These are phyloP conservation scores for Aspergillus uvarum DNA, from an alignment of 2,329 filamentous ascomycete species.

Conservation along the genomic window DNA sequence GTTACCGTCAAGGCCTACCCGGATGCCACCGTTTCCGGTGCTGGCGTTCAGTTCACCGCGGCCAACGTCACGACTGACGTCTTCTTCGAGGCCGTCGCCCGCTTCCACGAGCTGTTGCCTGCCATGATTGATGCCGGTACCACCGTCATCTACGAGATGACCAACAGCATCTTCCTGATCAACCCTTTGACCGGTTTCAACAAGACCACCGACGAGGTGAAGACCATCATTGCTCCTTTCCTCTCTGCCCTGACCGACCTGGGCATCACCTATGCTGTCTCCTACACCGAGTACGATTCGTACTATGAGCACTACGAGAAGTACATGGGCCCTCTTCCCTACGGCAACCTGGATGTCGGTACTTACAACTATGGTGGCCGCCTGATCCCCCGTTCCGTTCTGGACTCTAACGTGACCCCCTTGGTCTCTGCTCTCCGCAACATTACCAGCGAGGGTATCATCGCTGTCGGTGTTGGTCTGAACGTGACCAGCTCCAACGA, in stretches of 20 bases:
- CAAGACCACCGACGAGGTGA: constrained; percentile 46
- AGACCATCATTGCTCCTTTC: constrained; percentile 49
- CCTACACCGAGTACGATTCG: constrained; percentile 29
- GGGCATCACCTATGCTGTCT: constrained; percentile 34
- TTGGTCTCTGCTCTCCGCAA: constrained; percentile 35
- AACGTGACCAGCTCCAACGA: constrained; percentile 39
- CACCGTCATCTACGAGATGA: constrained; percentile 52
- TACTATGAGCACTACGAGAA: constrained; percentile 39
- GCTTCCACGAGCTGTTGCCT: constrained; percentile 52
- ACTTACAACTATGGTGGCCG: constrained; percentile 33
- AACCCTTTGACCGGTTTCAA: constrained; percentile 51
- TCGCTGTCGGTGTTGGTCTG: constrained; percentile 41
- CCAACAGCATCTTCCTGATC: constrained; percentile 51
- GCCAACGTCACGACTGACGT: constrained; percentile 40
- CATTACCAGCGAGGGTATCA: constrained; percentile 34
- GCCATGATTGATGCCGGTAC: constrained; percentile 52
- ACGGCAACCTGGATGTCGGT: constrained; percentile 28
- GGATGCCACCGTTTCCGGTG: constrained; percentile 46
- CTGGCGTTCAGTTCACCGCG: constrained; percentile 44
- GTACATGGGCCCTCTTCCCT: constrained; percentile 32
- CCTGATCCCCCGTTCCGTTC: constrained; percentile 36
- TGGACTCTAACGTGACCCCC: constrained; percentile 30
- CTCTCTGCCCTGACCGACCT: constrained; percentile 39
- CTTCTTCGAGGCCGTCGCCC: constrained; percentile 54
- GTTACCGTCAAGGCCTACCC: constrained; percentile 55